These are phyloP conservation scores for Aspergillus nidulans DNA, from an alignment of 495 filamentous ascomycete genomes.

Conservation along the genomic window DNA sequence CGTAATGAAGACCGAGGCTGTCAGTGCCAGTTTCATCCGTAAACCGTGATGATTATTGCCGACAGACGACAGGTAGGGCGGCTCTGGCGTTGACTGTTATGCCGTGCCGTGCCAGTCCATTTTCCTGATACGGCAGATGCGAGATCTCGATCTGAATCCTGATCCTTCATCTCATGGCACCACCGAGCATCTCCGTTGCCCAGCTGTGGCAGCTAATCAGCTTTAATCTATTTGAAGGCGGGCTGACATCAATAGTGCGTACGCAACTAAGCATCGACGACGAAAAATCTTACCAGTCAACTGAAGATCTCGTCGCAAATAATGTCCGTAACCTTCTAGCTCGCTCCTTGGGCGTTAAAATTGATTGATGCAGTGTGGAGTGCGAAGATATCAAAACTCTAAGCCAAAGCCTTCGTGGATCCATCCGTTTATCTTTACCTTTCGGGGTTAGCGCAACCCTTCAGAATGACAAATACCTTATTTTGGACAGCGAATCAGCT, in stretches of 20 bases:
- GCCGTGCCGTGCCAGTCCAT: not conserved
- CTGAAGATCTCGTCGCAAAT: slow-evolving; percentile 9
- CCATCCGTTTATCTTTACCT: slow-evolving; percentile 30
- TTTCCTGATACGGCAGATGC: slow-evolving; percentile 1
- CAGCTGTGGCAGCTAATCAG: not conserved
- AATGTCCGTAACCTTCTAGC: not conserved
- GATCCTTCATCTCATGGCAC: not conserved
- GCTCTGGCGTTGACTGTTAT: slow-evolving; percentile 1
- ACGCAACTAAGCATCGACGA: too few relatives aligned
- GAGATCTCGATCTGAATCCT: not conserved
- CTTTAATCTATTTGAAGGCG: not conserved
- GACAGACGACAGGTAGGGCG: not conserved
- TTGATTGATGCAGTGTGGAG: not conserved
- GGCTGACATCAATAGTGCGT: slow-evolving; percentile 3
- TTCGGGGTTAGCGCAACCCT: slow-evolving; percentile 11
- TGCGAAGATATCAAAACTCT: not conserved
- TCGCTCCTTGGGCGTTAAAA: not conserved
- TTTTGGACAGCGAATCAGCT: slow-evolving; percentile 18
- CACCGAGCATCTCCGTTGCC: slow-evolving; percentile 1
- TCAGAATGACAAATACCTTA: slow-evolving; percentile 41
- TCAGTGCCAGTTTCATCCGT: too few relatives aligned
- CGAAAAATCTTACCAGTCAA: slow-evolving; percentile 14
- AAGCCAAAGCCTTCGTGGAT: not conserved
- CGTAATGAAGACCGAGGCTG: too few relatives aligned
- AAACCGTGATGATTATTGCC: too few relatives aligned